Conservation (phyloP, 2,329 filamentous ascomycete genomes). For the Cladosporium sp. region DNA sequence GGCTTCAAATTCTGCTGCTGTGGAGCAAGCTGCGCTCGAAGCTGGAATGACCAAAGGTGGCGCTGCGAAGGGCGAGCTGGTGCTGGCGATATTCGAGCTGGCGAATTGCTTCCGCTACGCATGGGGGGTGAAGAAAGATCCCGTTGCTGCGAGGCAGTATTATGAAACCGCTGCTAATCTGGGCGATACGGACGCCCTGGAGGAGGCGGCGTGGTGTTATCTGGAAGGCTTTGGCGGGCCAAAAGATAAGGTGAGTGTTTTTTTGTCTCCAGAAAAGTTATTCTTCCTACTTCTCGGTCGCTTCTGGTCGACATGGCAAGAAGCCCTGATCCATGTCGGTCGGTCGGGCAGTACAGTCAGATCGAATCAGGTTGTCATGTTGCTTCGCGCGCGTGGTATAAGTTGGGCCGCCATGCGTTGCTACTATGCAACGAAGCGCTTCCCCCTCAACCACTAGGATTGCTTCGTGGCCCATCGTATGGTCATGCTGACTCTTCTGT, state of each 20-base stretch:
- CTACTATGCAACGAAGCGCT: neutral
- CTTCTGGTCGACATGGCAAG: neutral
- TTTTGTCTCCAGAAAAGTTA: neutral
- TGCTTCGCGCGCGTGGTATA: neutral
- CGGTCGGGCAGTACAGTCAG: neutral
- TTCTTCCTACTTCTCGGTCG: neutral
- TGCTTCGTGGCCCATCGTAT: neutral
- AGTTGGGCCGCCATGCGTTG: constrained; percentile 12
- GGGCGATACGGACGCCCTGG: constrained; percentile 96
- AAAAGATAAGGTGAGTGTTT: constrained; percentile 86
- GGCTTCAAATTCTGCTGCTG: constrained; percentile 80
- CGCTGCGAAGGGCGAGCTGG: constrained; percentile 89
- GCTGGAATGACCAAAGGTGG: constrained; percentile 91
- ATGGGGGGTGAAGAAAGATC: constrained; percentile 85
- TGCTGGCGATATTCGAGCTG: constrained; percentile 93
- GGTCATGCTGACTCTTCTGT: neutral
- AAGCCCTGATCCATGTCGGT: neutral
- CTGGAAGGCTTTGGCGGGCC: constrained; percentile 93
- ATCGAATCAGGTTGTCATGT: neutral
- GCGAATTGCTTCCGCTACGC: constrained; percentile 89
- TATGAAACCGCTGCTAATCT: constrained; percentile 97
- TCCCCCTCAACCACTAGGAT: neutral
- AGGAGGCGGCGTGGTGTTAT: constrained; percentile 94
- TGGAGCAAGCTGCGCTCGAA: constrained; percentile 79
- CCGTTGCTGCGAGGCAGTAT: constrained; percentile 81